A percentile compares a stretch with the other conserved stretches of the same genome.
These are phyloP conservation scores for Lepraria neglecta DNA, from an alignment of 495 filamentous ascomycete genomes.

Conservation along the genomic window DNA sequence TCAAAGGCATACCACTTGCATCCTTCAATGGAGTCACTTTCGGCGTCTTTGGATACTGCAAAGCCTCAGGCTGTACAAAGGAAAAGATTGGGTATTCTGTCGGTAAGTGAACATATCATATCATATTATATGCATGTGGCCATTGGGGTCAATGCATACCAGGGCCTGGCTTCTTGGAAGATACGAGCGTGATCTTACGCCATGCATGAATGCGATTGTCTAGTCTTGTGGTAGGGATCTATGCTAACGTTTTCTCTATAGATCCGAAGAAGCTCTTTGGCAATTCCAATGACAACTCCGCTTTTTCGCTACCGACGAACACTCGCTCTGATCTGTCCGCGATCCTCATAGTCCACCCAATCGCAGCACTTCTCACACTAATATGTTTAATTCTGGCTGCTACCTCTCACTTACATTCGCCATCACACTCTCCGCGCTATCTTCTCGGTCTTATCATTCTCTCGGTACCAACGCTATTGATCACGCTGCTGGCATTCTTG, in stretches of 20 bases:
- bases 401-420: constrained; percentile 78
- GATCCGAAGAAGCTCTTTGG: constrained; percentile 33
- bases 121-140: too few relatives aligned
- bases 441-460: constrained; percentile 79
- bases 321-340: constrained; percentile 81
- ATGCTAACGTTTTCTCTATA: constrained; percentile 3
- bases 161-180: too few relatives aligned
- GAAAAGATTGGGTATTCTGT: constrained; percentile 80
- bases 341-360: constrained; percentile 86
- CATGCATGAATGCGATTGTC: neutral
- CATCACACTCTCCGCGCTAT: constrained; percentile 89
- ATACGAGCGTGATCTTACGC: neutral
- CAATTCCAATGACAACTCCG: constrained; percentile 37
- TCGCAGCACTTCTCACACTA: constrained; percentile 80
- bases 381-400: constrained; percentile 74
- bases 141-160: too few relatives aligned
- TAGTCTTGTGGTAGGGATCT: too few relatives aligned
- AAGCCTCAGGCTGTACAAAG: constrained; percentile 54
- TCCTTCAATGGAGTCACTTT: constrained; percentile 70
- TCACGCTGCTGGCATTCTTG: constrained; percentile 81
- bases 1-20: constrained; percentile 76
- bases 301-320: constrained; percentile 67
- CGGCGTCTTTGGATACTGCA: constrained; percentile 91
- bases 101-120: constrained; percentile 51
- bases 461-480: constrained; percentile 74